Conservation (phyloP, 352 stramenopile species). For the Pythium oligandrum region DNA sequence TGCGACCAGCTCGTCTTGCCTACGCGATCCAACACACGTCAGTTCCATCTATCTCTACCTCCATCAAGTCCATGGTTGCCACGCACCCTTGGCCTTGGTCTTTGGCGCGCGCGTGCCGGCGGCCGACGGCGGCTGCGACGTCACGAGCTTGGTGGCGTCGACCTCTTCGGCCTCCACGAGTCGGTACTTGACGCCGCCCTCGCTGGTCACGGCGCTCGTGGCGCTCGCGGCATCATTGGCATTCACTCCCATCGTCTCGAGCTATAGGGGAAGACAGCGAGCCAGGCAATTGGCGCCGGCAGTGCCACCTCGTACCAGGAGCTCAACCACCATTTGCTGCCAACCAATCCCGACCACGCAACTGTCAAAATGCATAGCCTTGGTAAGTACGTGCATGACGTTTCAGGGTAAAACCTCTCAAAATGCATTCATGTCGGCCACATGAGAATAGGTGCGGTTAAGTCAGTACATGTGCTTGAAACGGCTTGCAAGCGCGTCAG, state of each 20-base stretch:
- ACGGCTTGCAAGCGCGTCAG: too few species aligned
- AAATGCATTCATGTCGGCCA: slow-evolving; percentile 9
- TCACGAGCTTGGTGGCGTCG: slow-evolving; percentile 20
- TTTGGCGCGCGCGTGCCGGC: slow-evolving; percentile 4
- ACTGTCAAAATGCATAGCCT: slow-evolving; percentile 11
- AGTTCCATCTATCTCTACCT: not conserved
- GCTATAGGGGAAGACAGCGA: not conserved
- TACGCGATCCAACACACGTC: not conserved
- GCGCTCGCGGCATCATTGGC: slow-evolving; percentile 21
- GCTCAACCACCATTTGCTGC: slow-evolving; percentile 18
- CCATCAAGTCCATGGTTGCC: not conserved
- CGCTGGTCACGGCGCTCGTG: slow-evolving; percentile 11
- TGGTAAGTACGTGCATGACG: not conserved
- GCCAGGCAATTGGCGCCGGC: not conserved
- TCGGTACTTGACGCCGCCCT: slow-evolving; percentile 67
- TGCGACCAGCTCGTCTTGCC: slow-evolving; percentile 76
- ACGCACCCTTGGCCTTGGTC: slow-evolving; percentile 22
- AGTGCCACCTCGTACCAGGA: not conserved
- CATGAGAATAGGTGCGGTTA: not conserved
- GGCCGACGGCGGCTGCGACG: not conserved
- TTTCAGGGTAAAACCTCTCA: slow-evolving; percentile 5
- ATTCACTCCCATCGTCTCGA: slow-evolving; percentile 25
- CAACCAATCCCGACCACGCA: slow-evolving; percentile 18
- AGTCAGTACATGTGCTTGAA: too few species aligned
- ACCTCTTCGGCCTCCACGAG: slow-evolving; percentile 83